Evolutionary conservation across 305 asterid genomes (phyloP).

Genomic region (Rubia peregrina): DNA sequence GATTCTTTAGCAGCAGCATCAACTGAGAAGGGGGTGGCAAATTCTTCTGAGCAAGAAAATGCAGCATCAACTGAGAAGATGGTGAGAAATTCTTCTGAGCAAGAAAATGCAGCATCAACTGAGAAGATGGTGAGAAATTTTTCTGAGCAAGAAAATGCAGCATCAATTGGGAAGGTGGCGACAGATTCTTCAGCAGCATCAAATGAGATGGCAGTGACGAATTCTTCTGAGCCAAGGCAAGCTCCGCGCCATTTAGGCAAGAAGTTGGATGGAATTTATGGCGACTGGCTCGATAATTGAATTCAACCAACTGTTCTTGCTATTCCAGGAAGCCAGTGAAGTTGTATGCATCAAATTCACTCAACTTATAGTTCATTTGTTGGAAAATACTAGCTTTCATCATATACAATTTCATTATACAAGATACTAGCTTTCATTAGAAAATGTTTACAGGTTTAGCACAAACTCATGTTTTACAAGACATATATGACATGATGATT

Average conservation of each 20-base stretch:
- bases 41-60: no score
- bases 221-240: background rate
- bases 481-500: background rate
- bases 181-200: constrained; percentile 19
- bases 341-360: background rate
- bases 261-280: constrained; percentile 39
- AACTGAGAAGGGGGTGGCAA: no score
- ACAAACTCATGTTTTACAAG: background rate
- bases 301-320: background rate
- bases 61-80: no score
- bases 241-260: constrained; percentile 16
- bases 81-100: no score
- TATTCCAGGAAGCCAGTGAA: constrained; percentile 12
- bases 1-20: no score
- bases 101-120: no score
- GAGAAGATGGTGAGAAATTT: no score
- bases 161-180: constrained; percentile 3
- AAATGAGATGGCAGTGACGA: constrained; percentile 4
- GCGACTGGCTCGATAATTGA: constrained; percentile 40
- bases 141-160: no score
- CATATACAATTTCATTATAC: no score
- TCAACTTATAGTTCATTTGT: background rate
- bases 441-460: background rate
- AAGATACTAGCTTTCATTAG: no score
- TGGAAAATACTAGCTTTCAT: background rate